phyloP scores from a whole-genome alignment of 2,329 filamentous ascomycete genomes.

The Chrysoporthe austroafricana region DNA sequence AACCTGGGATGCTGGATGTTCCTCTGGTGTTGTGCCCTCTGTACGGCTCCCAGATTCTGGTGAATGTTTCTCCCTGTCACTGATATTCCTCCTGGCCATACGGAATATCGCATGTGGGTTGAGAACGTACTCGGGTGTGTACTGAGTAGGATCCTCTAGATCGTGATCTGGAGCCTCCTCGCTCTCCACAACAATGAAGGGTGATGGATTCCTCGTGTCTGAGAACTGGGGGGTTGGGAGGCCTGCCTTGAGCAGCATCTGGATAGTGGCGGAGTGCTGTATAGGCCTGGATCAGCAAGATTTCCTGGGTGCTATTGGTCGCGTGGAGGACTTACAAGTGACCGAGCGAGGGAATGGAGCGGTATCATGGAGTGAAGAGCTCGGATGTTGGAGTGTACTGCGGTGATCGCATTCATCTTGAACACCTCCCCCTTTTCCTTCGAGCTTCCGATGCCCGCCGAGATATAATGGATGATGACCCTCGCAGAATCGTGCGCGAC shows the following conservation, averaged over 20 bases:
- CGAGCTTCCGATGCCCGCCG: neutral
- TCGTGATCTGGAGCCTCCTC: neutral
- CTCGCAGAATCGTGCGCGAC: conserved; percentile 27
- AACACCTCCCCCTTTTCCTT: conserved; percentile 2
- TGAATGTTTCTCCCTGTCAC: conserved; percentile 1
- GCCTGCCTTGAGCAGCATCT: conserved; percentile 3
- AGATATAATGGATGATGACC: conserved; percentile 26
- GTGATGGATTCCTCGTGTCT: neutral
- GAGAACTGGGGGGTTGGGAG: neutral
- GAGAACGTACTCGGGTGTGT: conserved; percentile 18
- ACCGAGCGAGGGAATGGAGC: conserved; percentile 21
- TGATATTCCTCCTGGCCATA: conserved; percentile 19
- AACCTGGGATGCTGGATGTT: neutral
- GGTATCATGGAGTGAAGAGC: conserved; percentile 29
- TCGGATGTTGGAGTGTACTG: conserved; percentile 23
- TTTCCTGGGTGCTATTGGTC: too few relatives aligned
- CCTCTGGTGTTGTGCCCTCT: neutral
- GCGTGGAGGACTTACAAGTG: conserved; percentile 18
- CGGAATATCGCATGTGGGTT: conserved; percentile 24
- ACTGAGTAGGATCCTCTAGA: neutral
- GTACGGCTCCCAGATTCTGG: neutral
- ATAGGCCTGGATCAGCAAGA: neutral
- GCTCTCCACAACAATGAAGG: conserved; percentile 3
- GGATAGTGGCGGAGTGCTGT: neutral
- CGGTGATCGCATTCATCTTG: conserved; percentile 14